Evolutionary conservation across 352 stramenopile genomes (phyloP), one percentile per base, ranked within the genome.

Genomic region (Globisporangium barbulae): DNA sequence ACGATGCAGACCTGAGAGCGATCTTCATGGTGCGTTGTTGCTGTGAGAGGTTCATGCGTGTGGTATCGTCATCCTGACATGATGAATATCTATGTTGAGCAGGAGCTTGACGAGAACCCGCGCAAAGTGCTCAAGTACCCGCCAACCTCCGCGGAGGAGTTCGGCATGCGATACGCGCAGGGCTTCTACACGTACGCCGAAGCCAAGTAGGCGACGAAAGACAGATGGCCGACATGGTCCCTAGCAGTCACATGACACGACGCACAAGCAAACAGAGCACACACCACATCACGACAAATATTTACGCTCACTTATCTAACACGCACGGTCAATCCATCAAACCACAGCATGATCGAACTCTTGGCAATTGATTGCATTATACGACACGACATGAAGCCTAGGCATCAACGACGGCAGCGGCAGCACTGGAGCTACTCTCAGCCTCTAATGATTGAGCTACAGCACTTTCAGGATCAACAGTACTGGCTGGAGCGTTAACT

Each of bases 131-230:
- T 93, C 39, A 93, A 93, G 64, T 69, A 93, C 59, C 81, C 81
- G 19, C 85, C 85, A 17, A 59, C 65, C 3, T 81, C 74, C 15
- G 79, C 83, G 8, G 65, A 74, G 12, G 85, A 91, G 44, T 93
- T 93, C 62, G 83, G 85, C 30, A 90, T 81, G 58, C 87, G 85
- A 64, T 93, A 93, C 47, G 85, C 85, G 1, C 85, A 93, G 54
- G 85, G 83, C 12, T 93, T 91, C 62, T 93, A 93, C 76, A 91
- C 85, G 28, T 90, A 88, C 71, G 84, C 84, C 0, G 84, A 91
- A 58, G 84, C 87, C 71, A 93, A 93, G 71, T 93, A 61, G 50
- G 7, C 48, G 17, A 31, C 7, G 21, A 52, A 31, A 52, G 19
- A 31, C 8, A 37, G 13, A 12, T 39, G 1, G 10, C 7, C 8